Conservation (phyloP, 2,329 filamentous ascomycete genomes). For the Calonectria pseudoreteaudii region DNA sequence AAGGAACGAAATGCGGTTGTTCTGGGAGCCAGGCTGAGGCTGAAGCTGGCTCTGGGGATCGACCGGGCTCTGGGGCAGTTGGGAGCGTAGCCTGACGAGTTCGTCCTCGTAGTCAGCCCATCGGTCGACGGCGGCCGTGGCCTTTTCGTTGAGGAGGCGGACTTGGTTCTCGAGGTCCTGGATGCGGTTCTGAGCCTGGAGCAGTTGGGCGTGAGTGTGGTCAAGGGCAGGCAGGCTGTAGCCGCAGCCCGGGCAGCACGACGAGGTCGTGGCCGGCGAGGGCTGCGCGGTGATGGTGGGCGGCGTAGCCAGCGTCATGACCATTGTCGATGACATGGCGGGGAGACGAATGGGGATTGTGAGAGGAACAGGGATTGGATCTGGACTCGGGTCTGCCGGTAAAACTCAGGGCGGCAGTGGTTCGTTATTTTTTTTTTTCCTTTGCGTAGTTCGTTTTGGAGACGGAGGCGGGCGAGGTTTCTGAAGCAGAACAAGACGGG, state of each 20-base stretch:
- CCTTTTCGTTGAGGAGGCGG: constrained; percentile 76
- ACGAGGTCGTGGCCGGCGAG: constrained; percentile 32
- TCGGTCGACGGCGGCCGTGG: constrained; percentile 71
- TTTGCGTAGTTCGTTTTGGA: background rate
- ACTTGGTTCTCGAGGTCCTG: constrained; percentile 79
- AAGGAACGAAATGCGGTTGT: constrained; percentile 58
- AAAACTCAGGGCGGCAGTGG: background rate
- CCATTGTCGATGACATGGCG: constrained; percentile 46
- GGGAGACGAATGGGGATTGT: background rate
- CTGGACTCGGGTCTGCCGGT: constrained; percentile 4
- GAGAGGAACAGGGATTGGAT: background rate
- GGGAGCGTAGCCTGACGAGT: constrained; percentile 68
- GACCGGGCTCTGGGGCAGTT: constrained; percentile 42
- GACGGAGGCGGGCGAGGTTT: background rate
- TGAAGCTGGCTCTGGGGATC: constrained; percentile 27
- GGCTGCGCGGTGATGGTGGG: constrained; percentile 41
- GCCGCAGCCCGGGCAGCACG: constrained; percentile 66
- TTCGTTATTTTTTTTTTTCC: too few relatives aligned
- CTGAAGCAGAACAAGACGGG: background rate
- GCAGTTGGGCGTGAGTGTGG: constrained; percentile 57
- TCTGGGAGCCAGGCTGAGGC: constrained; percentile 38
- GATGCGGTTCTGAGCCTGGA: constrained; percentile 70
- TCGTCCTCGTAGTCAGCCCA: constrained; percentile 87
- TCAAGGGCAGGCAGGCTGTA: constrained; percentile 51
- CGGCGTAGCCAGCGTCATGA: constrained; percentile 50